Conservation (phyloP, 345 rosid genomes). For the Heritiera littoralis region DNA sequence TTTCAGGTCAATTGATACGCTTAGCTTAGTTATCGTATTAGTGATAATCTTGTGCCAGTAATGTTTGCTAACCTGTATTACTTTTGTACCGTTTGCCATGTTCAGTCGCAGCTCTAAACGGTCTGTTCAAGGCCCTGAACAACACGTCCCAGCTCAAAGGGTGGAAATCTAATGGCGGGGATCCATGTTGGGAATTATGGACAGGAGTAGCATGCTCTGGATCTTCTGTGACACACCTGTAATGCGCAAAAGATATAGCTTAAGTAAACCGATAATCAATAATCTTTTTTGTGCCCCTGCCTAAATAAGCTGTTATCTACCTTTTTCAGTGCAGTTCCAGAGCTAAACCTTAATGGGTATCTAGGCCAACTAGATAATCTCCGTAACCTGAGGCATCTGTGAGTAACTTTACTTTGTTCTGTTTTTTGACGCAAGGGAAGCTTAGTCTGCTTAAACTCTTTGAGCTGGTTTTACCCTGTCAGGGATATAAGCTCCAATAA, state of each 20-base stretch:
- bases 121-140: conserved; percentile 59
- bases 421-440: not conserved
- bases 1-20: not conserved
- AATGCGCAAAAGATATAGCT: conserved; percentile 15
- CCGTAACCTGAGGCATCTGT: conserved; percentile 70
- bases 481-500: conserved; percentile 83
- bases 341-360: conserved; percentile 61
- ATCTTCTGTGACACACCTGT: conserved; percentile 69
- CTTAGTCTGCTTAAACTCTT: conserved; percentile 7
- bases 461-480: conserved; percentile 24
- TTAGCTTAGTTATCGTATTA: not conserved
- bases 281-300: not conserved
- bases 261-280: not conserved
- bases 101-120: conserved; percentile 68
- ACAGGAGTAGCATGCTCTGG: conserved; percentile 81
- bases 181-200: conserved; percentile 86
- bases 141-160: conserved; percentile 61
- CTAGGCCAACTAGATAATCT: conserved; percentile 70
- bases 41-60: not conserved
- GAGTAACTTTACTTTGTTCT: conserved; percentile 33
- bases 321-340: conserved; percentile 52
- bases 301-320: conserved; percentile 13
- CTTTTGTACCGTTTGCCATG: not conserved
- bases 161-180: conserved; percentile 73
- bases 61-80: conserved; percentile 12